Conservation (phyloP, 2,329 filamentous ascomycete genomes). For the Pseudocercospora cruenta region DNA sequence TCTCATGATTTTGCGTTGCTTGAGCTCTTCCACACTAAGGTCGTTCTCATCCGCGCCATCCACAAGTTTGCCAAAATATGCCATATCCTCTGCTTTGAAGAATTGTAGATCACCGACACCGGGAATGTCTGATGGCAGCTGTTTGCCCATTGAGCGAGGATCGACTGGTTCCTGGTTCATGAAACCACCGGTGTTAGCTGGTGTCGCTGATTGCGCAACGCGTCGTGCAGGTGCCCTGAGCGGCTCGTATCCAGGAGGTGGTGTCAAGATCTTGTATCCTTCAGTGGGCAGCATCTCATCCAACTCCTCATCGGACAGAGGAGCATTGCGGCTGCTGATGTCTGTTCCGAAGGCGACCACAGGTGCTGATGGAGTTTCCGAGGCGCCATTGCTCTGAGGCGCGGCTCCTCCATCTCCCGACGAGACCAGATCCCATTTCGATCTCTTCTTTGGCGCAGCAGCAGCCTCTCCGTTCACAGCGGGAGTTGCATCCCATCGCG, state of each 20-base stretch:
- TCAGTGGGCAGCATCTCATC: conserved; percentile 87
- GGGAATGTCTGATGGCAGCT: conserved; percentile 91
- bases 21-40: conserved; percentile 90
- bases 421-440: conserved; percentile 90
- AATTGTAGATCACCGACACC: conserved; percentile 96
- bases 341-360: conserved; percentile 74
- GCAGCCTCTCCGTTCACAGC: conserved; percentile 57
- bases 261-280: conserved; percentile 89
- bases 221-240: conserved; percentile 76
- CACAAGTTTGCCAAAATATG: conserved; percentile 96
- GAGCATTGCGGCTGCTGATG: conserved; percentile 74
- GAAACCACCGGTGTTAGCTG: conserved; percentile 74
- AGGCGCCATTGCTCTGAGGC: conserved; percentile 42
- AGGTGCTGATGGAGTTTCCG: conserved; percentile 18
- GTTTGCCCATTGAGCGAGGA: conserved; percentile 79
- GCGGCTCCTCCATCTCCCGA: conserved; percentile 68
- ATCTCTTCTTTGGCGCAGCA: conserved; percentile 68
- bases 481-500: conserved; percentile 82
- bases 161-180: conserved; percentile 97
- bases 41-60: conserved; percentile 91
- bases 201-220: conserved; percentile 71
- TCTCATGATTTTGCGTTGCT: conserved; percentile 98
- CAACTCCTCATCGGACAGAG: conserved; percentile 90
- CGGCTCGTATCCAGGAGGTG: conserved; percentile 89
- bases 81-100: conserved; percentile 98